Evolutionary conservation across 371 early-diverging fungal genomes (phyloP).

Genomic region (Funneliformis caledonium): DNA sequence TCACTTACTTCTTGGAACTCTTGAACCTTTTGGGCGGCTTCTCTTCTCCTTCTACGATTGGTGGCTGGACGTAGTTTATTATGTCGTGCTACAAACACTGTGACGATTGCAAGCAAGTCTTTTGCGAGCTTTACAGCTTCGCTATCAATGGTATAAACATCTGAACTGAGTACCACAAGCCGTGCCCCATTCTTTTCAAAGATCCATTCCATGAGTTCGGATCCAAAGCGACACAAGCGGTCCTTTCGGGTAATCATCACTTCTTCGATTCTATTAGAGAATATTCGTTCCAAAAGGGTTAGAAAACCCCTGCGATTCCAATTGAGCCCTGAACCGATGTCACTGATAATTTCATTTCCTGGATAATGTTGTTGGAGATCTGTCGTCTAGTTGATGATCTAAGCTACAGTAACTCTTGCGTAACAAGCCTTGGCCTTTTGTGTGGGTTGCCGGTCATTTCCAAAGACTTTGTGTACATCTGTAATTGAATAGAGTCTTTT

Average conservation of each 20-base stretch:
- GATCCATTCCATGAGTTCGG: too few species aligned
- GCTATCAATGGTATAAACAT: slow-evolving; percentile 19
- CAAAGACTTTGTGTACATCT: slow-evolving; percentile 1
- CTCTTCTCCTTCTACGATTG: neutral
- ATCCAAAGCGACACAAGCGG: neutral
- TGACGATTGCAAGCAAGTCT: slow-evolving; percentile 20
- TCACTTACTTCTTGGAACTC: neutral
- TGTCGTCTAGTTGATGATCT: neutral
- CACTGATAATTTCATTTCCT: too few species aligned
- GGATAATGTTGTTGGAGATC: neutral
- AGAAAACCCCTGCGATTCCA: neutral
- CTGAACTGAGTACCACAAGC: slow-evolving; percentile 26
- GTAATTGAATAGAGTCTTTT: slow-evolving; percentile 29
- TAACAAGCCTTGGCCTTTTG: neutral
- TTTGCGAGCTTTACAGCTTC: slow-evolving; percentile 15
- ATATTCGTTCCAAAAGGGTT: slow-evolving; percentile 27
- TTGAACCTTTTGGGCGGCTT: neutral
- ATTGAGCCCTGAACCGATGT: neutral
- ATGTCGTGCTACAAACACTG: neutral
- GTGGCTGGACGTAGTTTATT: neutral
- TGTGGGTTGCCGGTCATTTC: neutral
- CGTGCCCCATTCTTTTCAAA: neutral
- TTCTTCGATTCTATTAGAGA: slow-evolving; percentile 12
- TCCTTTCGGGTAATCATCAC: slow-evolving; percentile 25
- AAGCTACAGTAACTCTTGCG: too few species aligned